Conservation (phyloP, 371 early-diverging fungal genomes). For the Mortierella sp. region DNA sequence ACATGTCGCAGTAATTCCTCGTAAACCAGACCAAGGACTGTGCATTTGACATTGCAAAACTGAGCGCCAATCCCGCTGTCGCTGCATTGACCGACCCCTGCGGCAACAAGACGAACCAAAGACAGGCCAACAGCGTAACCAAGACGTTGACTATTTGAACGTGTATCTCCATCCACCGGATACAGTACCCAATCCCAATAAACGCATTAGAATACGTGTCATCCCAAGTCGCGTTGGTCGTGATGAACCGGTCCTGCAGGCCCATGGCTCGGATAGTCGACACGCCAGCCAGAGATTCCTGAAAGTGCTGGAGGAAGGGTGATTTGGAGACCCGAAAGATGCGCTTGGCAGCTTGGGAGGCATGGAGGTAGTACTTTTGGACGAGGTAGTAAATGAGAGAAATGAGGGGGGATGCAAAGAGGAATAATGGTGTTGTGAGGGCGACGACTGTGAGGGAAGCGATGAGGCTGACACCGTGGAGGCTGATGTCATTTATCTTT, state of each 20-base stretch:
- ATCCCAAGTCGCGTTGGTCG: conserved; percentile 61
- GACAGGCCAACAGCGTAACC: conserved; percentile 67
- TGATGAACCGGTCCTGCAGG: conserved; percentile 65
- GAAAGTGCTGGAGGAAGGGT: conserved; percentile 82
- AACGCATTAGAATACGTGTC: conserved; percentile 75
- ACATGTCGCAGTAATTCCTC: conserved; percentile 58
- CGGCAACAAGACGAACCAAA: conserved; percentile 55
- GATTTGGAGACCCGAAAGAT: conserved; percentile 79
- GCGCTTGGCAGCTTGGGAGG: conserved; percentile 81
- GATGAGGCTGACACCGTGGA: conserved; percentile 65
- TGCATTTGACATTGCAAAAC: conserved; percentile 79
- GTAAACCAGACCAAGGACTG: conserved; percentile 62
- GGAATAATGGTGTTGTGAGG: conserved; percentile 67
- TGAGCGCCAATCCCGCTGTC: conserved; percentile 81
- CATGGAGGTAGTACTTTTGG: conserved; percentile 73
- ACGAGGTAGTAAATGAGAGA: conserved; percentile 56
- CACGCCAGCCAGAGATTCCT: conserved; percentile 77
- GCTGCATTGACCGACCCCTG: conserved; percentile 71
- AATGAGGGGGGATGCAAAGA: conserved; percentile 40
- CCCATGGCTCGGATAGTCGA: conserved; percentile 86
- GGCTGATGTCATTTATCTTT: conserved; percentile 32
- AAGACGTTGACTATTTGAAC: conserved; percentile 69
- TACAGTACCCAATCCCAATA: conserved; percentile 76
- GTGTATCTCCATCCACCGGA: conserved; percentile 86
- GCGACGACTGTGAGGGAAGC: conserved; percentile 75